Base-by-base conservation (phyloP, 345 rosid genomes). In the Euclidium syriacum region DNA sequence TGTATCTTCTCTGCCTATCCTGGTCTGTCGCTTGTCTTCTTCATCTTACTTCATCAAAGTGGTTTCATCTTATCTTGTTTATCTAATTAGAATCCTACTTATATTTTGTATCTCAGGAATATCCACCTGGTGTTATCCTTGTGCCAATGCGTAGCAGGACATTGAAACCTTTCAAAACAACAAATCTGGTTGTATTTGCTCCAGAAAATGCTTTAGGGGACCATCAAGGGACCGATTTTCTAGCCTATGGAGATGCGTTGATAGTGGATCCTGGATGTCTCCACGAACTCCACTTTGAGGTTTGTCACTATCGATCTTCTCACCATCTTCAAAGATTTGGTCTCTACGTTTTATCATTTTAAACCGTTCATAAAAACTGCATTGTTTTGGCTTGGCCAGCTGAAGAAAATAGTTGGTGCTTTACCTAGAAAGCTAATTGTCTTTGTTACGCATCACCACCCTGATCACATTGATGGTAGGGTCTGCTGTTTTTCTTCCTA, bases 241-340 rank as follows among this genome's bases (percentile, higher is more conserved):
- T 81, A 48, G 83, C 81, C 62, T 26, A 38, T 58, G 95, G 96
- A n/a, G 89, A 85, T 72, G 96, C 92, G 11, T 73, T 88, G 74
- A 82, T 88, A 40, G 83, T 88, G 74, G 96, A 88, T 77, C 98
- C 95, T 44, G 95, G 96, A 52, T 88, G 96, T 71, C 74, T 4
- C 11, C 30, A 52, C 54, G 65, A 79, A 67, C 71, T 69, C 66
- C 86, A 82, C 57, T 76, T 41, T 17, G 87, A 83, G 95, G 96
- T 85, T 74, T 58, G 38, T 72, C 15, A 7, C 67, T 32, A 58
- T 1, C 30, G 18, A 32, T 6, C 23, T 24, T 52, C 53, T 68
- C 47, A 9, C 38, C 22, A 26, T 35, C 27, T 12, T 59, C 12
- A 41, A 41, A 41, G 1, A 39, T 27, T n/a, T n/a, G 40, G 49